A percentile compares a stretch with the other conserved stretches of the same genome.
Evolutionary conservation across 2,329 filamentous ascomycete species (phyloP).

Genomic region (Phaeosphaeria sp.): DNA sequence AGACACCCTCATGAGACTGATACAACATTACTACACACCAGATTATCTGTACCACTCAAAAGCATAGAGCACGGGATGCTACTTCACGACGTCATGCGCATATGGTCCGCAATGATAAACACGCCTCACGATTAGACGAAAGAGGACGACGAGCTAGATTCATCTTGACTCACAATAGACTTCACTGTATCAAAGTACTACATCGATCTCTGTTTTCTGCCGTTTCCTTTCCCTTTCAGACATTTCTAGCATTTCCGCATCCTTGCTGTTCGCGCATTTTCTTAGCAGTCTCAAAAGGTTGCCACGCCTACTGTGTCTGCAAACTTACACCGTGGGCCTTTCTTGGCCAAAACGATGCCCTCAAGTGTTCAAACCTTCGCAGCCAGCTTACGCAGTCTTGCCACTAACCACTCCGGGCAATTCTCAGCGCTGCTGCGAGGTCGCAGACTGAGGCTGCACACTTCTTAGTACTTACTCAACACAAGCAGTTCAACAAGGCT

Average conservation of each 20-base stretch:
- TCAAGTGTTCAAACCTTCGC: no score
- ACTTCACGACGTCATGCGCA: not conserved
- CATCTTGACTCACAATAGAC: constrained; percentile 20
- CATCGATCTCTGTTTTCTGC: not conserved
- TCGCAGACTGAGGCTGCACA: not conserved
- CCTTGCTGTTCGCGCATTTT: no score
- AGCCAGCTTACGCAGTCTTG: not conserved
- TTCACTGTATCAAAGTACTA: not conserved
- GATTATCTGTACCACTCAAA: constrained; percentile 5
- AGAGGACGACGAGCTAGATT: constrained; percentile 22
- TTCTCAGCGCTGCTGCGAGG: not conserved
- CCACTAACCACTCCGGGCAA: not conserved
- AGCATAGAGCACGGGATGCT: constrained; percentile 27
- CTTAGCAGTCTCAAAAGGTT: no score
- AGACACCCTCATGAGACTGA: constrained; percentile 24
- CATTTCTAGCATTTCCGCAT: no score
- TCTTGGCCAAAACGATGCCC: no score
- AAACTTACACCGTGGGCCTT: no score
- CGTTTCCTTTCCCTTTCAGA: not conserved
- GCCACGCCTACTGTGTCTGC: no score
- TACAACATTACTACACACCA: not conserved
- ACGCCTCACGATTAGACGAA: constrained; percentile 35
- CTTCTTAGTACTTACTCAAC: not conserved
- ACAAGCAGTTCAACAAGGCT: not conserved
- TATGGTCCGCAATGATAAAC: constrained; percentile 27